Percentiles rank a stretch among this genome's conserved stretches.
These are phyloP conservation scores for Fusarium dlaminii DNA, from an alignment of 2,329 filamentous ascomycete species.

Conservation along the genomic window DNA sequence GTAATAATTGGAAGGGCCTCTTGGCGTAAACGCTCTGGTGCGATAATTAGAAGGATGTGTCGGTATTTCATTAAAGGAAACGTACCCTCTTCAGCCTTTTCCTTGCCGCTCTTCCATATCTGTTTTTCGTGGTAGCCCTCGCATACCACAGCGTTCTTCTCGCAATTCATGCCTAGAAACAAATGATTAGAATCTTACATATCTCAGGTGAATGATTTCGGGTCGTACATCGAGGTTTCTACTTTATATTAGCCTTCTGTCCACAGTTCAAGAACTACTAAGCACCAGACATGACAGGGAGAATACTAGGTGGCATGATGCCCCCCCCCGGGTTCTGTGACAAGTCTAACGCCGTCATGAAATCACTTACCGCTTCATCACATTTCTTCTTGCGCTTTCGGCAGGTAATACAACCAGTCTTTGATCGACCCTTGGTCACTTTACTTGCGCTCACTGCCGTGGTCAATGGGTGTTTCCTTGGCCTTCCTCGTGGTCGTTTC, in stretches of 20 bases:
- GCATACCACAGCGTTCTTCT: constrained; percentile 92
- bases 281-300: neutral
- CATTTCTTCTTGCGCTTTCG: constrained; percentile 78
- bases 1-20: constrained; percentile 63
- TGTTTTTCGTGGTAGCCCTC: constrained; percentile 90
- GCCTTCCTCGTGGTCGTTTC: constrained; percentile 79
- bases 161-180: constrained; percentile 78
- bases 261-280: neutral
- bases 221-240: constrained; percentile 58
- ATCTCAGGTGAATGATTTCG: neutral
- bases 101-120: constrained; percentile 86
- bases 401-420: constrained; percentile 75
- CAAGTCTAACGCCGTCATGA: neutral
- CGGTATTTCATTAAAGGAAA: neutral
- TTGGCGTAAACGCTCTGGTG: constrained; percentile 60
- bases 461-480: constrained; percentile 79
- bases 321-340: neutral
- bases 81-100: constrained; percentile 75
- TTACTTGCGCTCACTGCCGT: constrained; percentile 70
- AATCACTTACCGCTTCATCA: constrained; percentile 61
- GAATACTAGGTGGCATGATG: neutral
- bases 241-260: constrained; percentile 3
- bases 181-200: constrained; percentile 21
- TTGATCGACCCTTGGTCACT: constrained; percentile 78
- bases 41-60: constrained; percentile 14